Conservation (phyloP, 345 rosid genomes). For the Syzygium grande region DNA sequence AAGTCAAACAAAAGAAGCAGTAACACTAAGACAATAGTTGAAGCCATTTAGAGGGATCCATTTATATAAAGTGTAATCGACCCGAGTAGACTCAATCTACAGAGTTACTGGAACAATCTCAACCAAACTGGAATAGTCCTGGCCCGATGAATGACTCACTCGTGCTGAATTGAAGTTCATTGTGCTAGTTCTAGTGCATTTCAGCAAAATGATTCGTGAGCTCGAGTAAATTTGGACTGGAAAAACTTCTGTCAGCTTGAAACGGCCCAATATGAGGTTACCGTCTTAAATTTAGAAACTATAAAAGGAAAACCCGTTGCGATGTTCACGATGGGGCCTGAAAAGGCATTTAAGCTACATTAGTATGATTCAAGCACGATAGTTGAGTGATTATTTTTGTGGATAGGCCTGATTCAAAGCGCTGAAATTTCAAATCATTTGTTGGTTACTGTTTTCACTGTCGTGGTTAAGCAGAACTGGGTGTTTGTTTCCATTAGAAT, state of each 20-base stretch:
- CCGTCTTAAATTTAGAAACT: neutral
- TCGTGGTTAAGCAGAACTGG: neutral
- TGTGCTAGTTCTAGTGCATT: neutral
- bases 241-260: neutral
- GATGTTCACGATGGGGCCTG: neutral
- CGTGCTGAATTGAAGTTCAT: neutral
- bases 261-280: neutral
- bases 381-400: neutral
- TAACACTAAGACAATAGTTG: neutral
- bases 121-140: neutral
- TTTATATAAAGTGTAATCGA: neutral
- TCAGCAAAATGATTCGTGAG: neutral
- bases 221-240: neutral
- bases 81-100: accelerated
- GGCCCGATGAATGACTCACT: neutral
- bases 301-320: neutral
- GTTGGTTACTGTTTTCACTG: neutral
- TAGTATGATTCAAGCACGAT: neutral
- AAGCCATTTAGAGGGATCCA: neutral
- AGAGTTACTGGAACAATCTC: neutral
- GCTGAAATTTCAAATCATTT: neutral
- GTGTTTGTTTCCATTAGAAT: neutral
- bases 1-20: neutral
- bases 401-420: neutral
- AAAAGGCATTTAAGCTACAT: neutral